Conservation (phyloP, 164 flowering plant species). For the Annona cherimola region DNA sequence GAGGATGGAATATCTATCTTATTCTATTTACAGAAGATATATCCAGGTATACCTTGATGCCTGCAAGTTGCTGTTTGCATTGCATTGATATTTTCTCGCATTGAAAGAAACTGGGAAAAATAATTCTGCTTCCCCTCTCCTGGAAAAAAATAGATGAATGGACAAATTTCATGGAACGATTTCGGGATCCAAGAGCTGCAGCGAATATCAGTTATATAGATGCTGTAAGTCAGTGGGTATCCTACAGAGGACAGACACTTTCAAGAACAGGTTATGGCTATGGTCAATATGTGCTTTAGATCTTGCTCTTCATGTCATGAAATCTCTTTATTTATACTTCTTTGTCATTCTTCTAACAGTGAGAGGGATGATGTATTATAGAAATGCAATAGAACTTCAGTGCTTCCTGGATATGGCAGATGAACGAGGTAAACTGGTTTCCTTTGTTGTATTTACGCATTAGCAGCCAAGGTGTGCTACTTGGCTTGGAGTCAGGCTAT, state of each 20-base stretch:
- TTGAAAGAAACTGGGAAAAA: slow-evolving; percentile 4
- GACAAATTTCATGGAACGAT: slow-evolving; percentile 63
- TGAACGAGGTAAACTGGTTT: slow-evolving; percentile 48
- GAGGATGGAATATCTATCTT: slow-evolving; percentile 92
- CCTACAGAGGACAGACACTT: slow-evolving; percentile 95
- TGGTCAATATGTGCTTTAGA: background rate
- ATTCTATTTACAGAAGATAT: slow-evolving; percentile 85
- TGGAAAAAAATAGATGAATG: slow-evolving; percentile 63
- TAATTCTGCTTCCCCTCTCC: background rate
- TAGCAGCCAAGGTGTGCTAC: background rate
- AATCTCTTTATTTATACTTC: slow-evolving; percentile 4
- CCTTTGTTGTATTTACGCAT: background rate
- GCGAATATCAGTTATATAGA: slow-evolving; percentile 19
- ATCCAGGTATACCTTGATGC: slow-evolving; percentile 58
- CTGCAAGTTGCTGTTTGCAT: background rate
- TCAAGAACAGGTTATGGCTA: slow-evolving; percentile 66
- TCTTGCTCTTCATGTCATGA: slow-evolving; percentile 3
- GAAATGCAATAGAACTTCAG: slow-evolving; percentile 80
- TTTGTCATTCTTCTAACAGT: slow-evolving; percentile 36
- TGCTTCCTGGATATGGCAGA: slow-evolving; percentile 70
- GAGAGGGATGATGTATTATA: slow-evolving; percentile 99
- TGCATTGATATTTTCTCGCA: slow-evolving; percentile 3
- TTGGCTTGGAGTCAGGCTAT: no score
- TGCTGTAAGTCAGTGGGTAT: slow-evolving; percentile 62
- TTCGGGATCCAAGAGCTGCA: slow-evolving; percentile 24